A percentile compares a stretch with the other conserved stretches of the same genome.
Evolutionary conservation across 495 filamentous ascomycete species (phyloP).

Genomic region (Lepraria neglecta): DNA sequence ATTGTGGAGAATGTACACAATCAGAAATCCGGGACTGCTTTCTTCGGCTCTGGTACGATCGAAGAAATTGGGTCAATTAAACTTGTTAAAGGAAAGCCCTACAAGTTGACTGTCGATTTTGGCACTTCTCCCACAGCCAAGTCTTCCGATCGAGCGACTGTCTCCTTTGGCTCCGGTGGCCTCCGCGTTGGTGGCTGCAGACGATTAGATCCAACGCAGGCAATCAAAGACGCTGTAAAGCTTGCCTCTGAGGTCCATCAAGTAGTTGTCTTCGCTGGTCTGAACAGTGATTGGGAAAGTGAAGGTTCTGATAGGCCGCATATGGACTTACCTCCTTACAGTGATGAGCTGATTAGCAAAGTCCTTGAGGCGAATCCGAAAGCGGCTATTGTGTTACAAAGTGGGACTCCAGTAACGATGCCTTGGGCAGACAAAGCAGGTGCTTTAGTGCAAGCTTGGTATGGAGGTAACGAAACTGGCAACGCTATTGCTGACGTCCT

Average conservation of each 20-base stretch:
- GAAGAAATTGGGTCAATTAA: slow-evolving; percentile 53
- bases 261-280: slow-evolving; percentile 71
- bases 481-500: slow-evolving; percentile 57
- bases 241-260: slow-evolving; percentile 61
- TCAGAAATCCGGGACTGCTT: slow-evolving; percentile 53
- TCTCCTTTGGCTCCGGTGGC: slow-evolving; percentile 60
- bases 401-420: slow-evolving; percentile 80
- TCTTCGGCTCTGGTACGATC: slow-evolving; percentile 56
- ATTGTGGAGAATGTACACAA: slow-evolving; percentile 63
- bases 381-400: slow-evolving; percentile 74
- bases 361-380: slow-evolving; percentile 65
- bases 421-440: slow-evolving; percentile 66
- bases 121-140: slow-evolving; percentile 58
- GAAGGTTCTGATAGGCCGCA: slow-evolving; percentile 79
- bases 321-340: slow-evolving; percentile 75
- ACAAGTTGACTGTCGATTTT: slow-evolving; percentile 58
- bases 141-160: slow-evolving; percentile 45
- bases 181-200: slow-evolving; percentile 72
- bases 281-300: slow-evolving; percentile 83
- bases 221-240: slow-evolving; percentile 55
- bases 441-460: slow-evolving; percentile 70
- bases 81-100: slow-evolving; percentile 53
- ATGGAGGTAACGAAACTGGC: slow-evolving; percentile 60
- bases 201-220: slow-evolving; percentile 58
- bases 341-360: slow-evolving; percentile 65